phyloP scores from a whole-genome alignment of 768 basidiomycete genomes.

The Albatrellus ellisii region DNA sequence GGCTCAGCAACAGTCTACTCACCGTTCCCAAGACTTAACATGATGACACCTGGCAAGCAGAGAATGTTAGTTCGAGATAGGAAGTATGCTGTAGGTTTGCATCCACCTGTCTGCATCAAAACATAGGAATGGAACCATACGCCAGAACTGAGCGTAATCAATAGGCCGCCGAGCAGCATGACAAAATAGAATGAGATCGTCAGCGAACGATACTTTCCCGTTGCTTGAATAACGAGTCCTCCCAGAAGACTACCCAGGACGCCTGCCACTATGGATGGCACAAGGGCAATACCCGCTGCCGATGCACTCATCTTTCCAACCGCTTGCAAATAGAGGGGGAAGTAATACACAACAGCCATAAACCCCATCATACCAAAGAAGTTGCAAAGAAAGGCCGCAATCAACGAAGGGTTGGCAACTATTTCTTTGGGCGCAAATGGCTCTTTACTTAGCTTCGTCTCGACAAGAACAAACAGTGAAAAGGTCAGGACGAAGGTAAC shows the following conservation, averaged over 20 bases:
- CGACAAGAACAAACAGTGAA: constrained; percentile 29
- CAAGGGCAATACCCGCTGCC: constrained; percentile 37
- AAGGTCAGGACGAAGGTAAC: constrained; percentile 9
- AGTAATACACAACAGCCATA: constrained; percentile 35
- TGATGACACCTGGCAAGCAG: constrained; percentile 19
- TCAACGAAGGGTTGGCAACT: constrained; percentile 32
- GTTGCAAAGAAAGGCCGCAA: constrained; percentile 45
- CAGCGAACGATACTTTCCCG: constrained; percentile 41
- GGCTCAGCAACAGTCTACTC: neutral
- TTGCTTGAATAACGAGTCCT: constrained; percentile 43
- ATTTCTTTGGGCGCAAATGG: constrained; percentile 48
- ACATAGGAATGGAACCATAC: constrained; percentile 23
- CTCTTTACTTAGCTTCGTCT: constrained; percentile 38
- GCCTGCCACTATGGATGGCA: constrained; percentile 33
- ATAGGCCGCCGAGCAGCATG: constrained; percentile 26
- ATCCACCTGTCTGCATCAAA: constrained; percentile 18
- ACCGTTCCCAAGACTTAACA: constrained; percentile 29
- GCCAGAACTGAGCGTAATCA: constrained; percentile 29
- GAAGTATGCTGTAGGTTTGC: neutral
- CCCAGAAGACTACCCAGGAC: constrained; percentile 36
- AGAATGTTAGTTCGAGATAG: neutral
- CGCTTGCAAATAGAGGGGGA: constrained; percentile 47
- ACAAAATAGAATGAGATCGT: constrained; percentile 30
- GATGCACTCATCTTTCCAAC: constrained; percentile 34
- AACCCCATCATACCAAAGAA: constrained; percentile 37